These are phyloP conservation scores for Giardia muris DNA, from an alignment of 208 protist genomes.

Conservation along the genomic window DNA sequence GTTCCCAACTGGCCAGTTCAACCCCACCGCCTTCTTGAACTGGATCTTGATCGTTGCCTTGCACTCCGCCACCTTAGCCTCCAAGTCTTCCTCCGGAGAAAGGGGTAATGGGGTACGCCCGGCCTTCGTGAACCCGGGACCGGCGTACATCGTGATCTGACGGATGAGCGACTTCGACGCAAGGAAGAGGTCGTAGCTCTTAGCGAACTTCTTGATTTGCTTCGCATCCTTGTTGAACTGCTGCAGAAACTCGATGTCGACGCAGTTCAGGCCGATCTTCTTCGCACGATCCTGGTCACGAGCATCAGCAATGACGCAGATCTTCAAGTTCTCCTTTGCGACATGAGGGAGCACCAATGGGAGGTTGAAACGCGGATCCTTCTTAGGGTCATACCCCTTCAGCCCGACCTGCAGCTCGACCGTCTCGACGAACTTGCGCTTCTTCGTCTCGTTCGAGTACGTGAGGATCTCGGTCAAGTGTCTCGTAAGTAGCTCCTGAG, in stretches of 20 bases:
- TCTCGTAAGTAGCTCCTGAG: not conserved
- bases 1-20: slow-evolving; percentile 85
- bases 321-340: slow-evolving; percentile 63
- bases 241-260: slow-evolving; percentile 87
- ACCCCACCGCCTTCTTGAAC: slow-evolving; percentile 93
- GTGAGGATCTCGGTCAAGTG: not conserved
- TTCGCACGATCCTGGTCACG: slow-evolving; percentile 76
- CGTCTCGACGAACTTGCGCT: slow-evolving; percentile 84
- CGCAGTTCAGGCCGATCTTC: slow-evolving; percentile 61
- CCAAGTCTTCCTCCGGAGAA: slow-evolving; percentile 66
- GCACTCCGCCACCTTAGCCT: slow-evolving; percentile 72
- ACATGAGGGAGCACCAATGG: slow-evolving; percentile 73
- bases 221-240: slow-evolving; percentile 99
- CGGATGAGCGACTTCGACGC: slow-evolving; percentile 83
- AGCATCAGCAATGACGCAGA: slow-evolving; percentile 87
- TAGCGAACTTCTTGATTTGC: slow-evolving; percentile 85
- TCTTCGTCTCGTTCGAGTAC: slow-evolving; percentile 38
- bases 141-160: slow-evolving; percentile 73
- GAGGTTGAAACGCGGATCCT: slow-evolving; percentile 97
- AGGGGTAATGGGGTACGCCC: slow-evolving; percentile 93
- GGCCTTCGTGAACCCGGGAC: slow-evolving; percentile 92
- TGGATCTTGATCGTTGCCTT: slow-evolving; percentile 89
- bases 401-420: slow-evolving; percentile 94
- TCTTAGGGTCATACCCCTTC: slow-evolving; percentile 94
- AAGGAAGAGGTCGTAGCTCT: slow-evolving; percentile 90